A percentile compares a stretch with the other conserved stretches of the same genome.
Evolutionary conservation across 768 basidiomycete species (phyloP).

Genomic region (Calocybe indica): DNA sequence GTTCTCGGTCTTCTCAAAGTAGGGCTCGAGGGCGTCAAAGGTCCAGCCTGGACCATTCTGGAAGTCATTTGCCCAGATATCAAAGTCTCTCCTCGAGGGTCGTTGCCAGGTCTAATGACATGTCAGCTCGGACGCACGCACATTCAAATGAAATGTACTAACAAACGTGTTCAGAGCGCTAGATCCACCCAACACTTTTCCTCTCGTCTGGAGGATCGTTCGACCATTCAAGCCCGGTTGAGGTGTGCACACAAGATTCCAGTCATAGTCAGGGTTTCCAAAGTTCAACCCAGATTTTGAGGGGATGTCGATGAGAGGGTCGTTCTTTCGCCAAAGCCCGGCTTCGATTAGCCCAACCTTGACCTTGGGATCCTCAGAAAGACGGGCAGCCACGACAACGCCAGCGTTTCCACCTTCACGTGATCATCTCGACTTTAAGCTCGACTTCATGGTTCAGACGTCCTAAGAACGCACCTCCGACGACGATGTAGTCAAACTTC

Average conservation of each 20-base stretch:
- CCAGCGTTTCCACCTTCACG: slow-evolving; percentile 16
- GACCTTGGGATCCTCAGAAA: slow-evolving; percentile 17
- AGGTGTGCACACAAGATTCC: slow-evolving; percentile 4
- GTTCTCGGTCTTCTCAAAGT: slow-evolving; percentile 13
- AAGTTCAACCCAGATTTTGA: slow-evolving; percentile 6
- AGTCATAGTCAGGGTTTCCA: slow-evolving; percentile 6
- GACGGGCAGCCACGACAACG: slow-evolving; percentile 15
- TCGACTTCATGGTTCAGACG: not conserved
- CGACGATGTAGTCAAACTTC: slow-evolving; percentile 10
- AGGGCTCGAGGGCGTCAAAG: slow-evolving; percentile 12
- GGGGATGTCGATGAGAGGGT: slow-evolving; percentile 10
- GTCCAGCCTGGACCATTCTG: slow-evolving; percentile 19
- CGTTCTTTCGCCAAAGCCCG: slow-evolving; percentile 14
- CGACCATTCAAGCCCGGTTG: slow-evolving; percentile 7
- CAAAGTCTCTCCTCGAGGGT: slow-evolving; percentile 10
- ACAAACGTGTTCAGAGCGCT: not conserved
- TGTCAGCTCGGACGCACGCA: slow-evolving; percentile 10
- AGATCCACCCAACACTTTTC: not conserved
- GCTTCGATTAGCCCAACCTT: slow-evolving; percentile 24
- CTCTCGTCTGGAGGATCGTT: slow-evolving; percentile 9
- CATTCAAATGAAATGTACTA: slow-evolving; percentile 2
- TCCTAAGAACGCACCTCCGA: not conserved
- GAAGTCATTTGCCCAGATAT: slow-evolving; percentile 12
- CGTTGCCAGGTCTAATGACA: slow-evolving; percentile 9
- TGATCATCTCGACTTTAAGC: not conserved